Evolutionary conservation across 495 filamentous ascomycete genomes (phyloP).

Genomic region (Neurospora terricola): DNA sequence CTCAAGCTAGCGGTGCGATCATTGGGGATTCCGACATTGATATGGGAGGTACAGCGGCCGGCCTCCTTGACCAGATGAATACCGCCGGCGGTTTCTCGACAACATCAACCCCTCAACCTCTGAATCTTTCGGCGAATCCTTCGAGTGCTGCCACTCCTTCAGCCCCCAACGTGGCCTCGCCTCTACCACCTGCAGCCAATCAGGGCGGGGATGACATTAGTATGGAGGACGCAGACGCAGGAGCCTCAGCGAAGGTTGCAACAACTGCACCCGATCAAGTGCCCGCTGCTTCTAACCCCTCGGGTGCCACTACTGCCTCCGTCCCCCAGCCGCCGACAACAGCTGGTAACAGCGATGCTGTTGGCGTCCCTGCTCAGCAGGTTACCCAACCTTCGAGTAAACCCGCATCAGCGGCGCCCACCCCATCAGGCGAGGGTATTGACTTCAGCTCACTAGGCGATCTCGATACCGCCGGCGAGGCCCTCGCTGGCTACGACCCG

Average conservation of each 20-base stretch:
- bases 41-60: conserved; percentile 53
- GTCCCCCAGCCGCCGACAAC: conserved; percentile 12
- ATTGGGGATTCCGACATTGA: conserved; percentile 51
- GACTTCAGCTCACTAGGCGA: conserved; percentile 46
- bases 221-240: conserved; percentile 25
- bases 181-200: not conserved
- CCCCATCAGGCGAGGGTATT: conserved; percentile 19
- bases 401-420: conserved; percentile 27
- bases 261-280: conserved; percentile 28
- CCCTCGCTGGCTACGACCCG: conserved; percentile 31
- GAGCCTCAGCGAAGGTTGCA: conserved; percentile 6
- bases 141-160: conserved; percentile 41
- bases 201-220: conserved; percentile 14
- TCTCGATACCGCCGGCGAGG: conserved; percentile 41
- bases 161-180: conserved; percentile 26
- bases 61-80: conserved; percentile 56
- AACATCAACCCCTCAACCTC: conserved; percentile 36
- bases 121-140: conserved; percentile 26
- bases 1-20: conserved; percentile 41
- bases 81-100: conserved; percentile 36
- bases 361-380: not conserved
- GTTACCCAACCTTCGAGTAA: conserved; percentile 19
- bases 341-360: conserved; percentile 2
- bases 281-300: not conserved
- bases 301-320: conserved; percentile 1